These are phyloP conservation scores for Curvularia eragrostidis DNA, from an alignment of 2,329 filamentous ascomycete genomes.

Conservation along the genomic window DNA sequence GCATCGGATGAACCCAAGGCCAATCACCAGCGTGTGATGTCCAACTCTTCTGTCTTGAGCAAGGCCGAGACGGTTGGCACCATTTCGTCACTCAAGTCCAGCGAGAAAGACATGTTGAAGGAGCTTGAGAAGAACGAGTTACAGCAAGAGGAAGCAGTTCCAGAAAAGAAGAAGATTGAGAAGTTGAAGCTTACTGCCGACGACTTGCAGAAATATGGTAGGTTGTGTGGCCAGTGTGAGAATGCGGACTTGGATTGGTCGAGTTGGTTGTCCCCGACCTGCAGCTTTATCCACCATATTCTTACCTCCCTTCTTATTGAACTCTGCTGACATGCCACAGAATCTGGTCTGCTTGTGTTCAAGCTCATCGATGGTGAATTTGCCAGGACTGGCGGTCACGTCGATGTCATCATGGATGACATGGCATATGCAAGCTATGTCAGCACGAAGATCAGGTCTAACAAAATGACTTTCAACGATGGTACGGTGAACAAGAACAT, in stretches of 20 bases:
- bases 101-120: constrained; percentile 52
- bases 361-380: constrained; percentile 90
- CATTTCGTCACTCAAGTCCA: constrained; percentile 51
- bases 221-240: constrained; percentile 35
- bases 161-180: constrained; percentile 65
- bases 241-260: constrained; percentile 29
- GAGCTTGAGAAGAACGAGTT: constrained; percentile 57
- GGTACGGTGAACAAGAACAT: constrained; percentile 53
- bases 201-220: constrained; percentile 79
- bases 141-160: constrained; percentile 55
- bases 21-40: constrained; percentile 27
- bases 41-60: constrained; percentile 31
- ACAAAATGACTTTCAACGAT: constrained; percentile 79
- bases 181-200: constrained; percentile 81
- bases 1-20: constrained; percentile 32
- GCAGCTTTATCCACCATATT: constrained; percentile 27
- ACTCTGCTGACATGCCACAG: constrained; percentile 56
- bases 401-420: constrained; percentile 94
- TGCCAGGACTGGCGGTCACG: constrained; percentile 73
- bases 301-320: constrained; percentile 12
- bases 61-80: constrained; percentile 50
- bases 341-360: constrained; percentile 93
- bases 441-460: constrained; percentile 76
- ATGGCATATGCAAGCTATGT: constrained; percentile 89
- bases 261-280: constrained; percentile 37